phyloP scores from a whole-genome alignment of 768 basidiomycete species.

The Mycena rosella region DNA sequence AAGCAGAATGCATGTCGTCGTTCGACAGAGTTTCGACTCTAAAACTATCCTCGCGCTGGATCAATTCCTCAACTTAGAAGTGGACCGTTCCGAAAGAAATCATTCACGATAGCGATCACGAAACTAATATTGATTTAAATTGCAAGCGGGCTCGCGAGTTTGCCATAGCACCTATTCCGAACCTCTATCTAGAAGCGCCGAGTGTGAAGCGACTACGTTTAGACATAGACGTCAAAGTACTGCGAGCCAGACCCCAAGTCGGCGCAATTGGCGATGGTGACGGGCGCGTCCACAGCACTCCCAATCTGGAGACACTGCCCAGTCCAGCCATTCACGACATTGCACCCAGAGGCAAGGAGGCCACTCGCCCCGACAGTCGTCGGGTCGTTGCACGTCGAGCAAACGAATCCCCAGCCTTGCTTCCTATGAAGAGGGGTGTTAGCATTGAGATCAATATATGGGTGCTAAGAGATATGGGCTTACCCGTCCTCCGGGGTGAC shows the following conservation, averaged over 20 bases:
- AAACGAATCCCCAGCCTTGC: constrained; percentile 32
- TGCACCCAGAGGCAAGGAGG: constrained; percentile 12
- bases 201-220: too few species aligned
- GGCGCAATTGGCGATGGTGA: constrained; percentile 19
- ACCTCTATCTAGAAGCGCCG: too few species aligned
- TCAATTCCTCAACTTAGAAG: too few species aligned
- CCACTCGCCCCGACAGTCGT: constrained; percentile 8
- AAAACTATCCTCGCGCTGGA: too few species aligned
- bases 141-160: too few species aligned
- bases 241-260: constrained; percentile 22
- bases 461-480: neutral
- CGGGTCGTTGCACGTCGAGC: constrained; percentile 21
- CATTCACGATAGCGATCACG: too few species aligned
- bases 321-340: constrained; percentile 10
- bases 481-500: constrained; percentile 30
- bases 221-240: constrained; percentile 19
- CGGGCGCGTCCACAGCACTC: constrained; percentile 4
- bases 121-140: too few species aligned
- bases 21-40: too few species aligned
- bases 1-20: too few species aligned
- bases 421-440: neutral
- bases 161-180: too few species aligned
- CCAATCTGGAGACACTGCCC: constrained; percentile 33
- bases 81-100: too few species aligned
- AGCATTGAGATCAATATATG: neutral